Conservation (phyloP, 2,329 filamentous ascomycete species). For the Epichloe sibirici region DNA sequence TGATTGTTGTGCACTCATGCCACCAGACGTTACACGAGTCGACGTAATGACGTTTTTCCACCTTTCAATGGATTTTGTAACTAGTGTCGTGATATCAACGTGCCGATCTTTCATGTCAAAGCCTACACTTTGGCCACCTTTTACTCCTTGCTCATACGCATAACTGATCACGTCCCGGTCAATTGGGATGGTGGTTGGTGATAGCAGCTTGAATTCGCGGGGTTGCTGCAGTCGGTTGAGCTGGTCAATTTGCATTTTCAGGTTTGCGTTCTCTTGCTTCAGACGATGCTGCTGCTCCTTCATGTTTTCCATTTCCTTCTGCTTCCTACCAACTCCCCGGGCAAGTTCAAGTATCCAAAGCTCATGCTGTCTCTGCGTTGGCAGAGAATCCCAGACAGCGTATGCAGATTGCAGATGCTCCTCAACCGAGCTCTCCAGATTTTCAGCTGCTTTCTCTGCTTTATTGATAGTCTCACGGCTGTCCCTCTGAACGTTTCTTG, state of each 20-base stretch:
- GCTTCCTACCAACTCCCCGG: slow-evolving; percentile 43
- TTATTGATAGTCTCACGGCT: slow-evolving; percentile 34
- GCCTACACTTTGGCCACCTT: slow-evolving; percentile 29
- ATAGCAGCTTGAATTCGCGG: slow-evolving; percentile 41
- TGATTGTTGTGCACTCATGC: slow-evolving; percentile 38
- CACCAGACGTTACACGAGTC: slow-evolving; percentile 28
- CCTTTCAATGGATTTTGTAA: slow-evolving; percentile 43
- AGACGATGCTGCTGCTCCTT: slow-evolving; percentile 37
- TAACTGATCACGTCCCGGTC: slow-evolving; percentile 35
- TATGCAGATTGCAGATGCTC: slow-evolving; percentile 70
- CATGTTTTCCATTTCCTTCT: slow-evolving; percentile 41
- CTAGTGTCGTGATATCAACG: slow-evolving; percentile 37
- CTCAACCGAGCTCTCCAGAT: slow-evolving; percentile 55
- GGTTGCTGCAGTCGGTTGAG: slow-evolving; percentile 47
- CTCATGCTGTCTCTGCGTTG: slow-evolving; percentile 41
- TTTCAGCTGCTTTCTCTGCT: slow-evolving; percentile 39
- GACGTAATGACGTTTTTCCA: slow-evolving; percentile 52
- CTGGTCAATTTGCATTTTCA: slow-evolving; percentile 47
- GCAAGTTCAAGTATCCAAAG: slow-evolving; percentile 52
- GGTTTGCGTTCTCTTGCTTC: slow-evolving; percentile 43
- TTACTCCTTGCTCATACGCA: slow-evolving; percentile 32
- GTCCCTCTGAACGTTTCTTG: slow-evolving; percentile 26
- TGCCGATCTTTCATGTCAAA: slow-evolving; percentile 38
- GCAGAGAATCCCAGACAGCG: slow-evolving; percentile 59
- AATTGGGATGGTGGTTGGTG: slow-evolving; percentile 40